These are phyloP conservation scores for Cyberlindnera mycetangii DNA, from an alignment of 805 yeast genomes.

Conservation along the genomic window DNA sequence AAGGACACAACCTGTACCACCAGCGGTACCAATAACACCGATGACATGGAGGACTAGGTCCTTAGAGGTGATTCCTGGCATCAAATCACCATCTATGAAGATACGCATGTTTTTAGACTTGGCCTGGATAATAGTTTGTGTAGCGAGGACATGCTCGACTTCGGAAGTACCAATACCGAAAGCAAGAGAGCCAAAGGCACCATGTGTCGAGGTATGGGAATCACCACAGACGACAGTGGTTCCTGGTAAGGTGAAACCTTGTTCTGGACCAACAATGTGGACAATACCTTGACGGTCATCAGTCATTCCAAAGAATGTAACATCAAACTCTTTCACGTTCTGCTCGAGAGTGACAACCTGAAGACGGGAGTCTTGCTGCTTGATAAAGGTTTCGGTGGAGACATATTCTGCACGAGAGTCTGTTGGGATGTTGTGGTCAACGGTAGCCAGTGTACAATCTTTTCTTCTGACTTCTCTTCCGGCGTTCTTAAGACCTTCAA, in stretches of 20 bases:
- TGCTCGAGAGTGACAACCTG: constrained; percentile 92
- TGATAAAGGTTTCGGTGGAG: constrained; percentile 73
- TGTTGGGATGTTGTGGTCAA: constrained; percentile 97
- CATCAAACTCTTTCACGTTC: constrained; percentile 85
- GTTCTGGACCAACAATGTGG: constrained; percentile 98
- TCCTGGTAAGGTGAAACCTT: constrained; percentile 97
- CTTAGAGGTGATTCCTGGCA: constrained; percentile 91
- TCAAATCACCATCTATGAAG: constrained; percentile 75
- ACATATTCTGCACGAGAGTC: constrained; percentile 76
- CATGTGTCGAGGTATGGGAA: constrained; percentile 97
- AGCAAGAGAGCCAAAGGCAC: constrained; percentile 96
- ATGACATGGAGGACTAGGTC: constrained; percentile 92
- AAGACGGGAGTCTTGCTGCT: constrained; percentile 86
- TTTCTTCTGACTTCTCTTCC: constrained; percentile 86
- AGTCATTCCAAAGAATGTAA: constrained; percentile 91
- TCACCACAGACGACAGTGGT: constrained; percentile 99
- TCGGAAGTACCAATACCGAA: constrained; percentile 99
- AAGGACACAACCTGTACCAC: constrained; percentile 96
- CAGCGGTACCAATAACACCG: constrained; percentile 97
- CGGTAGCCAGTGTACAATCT: constrained; percentile 93
- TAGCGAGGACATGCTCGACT: constrained; percentile 97
- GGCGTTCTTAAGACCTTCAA: constrained; percentile 89
- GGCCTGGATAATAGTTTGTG: constrained; percentile 92
- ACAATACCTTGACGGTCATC: constrained; percentile 97
- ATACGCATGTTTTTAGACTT: constrained; percentile 96